Evolutionary conservation across 2,329 filamentous ascomycete species (phyloP), one percentile per base, ranked within the genome.

Genomic region (Colletotrichum sp.): DNA sequence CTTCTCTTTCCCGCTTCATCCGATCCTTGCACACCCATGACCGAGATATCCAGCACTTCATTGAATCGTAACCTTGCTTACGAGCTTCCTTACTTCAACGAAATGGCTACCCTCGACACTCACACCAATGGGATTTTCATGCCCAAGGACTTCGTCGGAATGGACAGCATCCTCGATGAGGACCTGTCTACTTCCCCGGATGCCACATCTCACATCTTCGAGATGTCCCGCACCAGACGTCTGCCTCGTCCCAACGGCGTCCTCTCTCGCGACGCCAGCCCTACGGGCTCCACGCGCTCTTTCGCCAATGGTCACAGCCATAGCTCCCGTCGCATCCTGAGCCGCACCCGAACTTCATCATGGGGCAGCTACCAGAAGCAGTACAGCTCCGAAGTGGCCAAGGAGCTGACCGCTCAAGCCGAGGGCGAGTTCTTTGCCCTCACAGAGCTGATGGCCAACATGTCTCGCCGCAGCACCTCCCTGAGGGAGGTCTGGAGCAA

Each of bases 351-450:
- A 6, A 44, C n/a, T 16, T 30, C 26, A 2, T 71, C 72, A 5
- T 75, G 39, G 26, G 39, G 60, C 16, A 64, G 69, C 30, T 62
- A 60, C 62, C 13, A 55, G 28, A 28, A 49, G 15, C 52, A 60
- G 12, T 30, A 71, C 21, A 57, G 72, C 21, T 67, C 69, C 49
- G 72, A 75, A n/a, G 55, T 75, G n/a, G 66, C 69, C 26, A 75
- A 72, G 36, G 72, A 75, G 69, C 72, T 75, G 55, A 67, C 69
- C 2, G 55, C 55, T 16, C 69, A 75, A 49, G 72, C 72, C 55
- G 72, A 75, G 63, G 32, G 62, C 55, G 72, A 75, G 55, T 75
- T 75, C 69, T 67, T 67, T 36, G 72, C 69, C 5, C 72, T 75
- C 26, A 68, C 55, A 10, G 72, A 72, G 28, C 72, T 75, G 39